Evolutionary conservation across 768 basidiomycete species (phyloP).

Genomic region (Pulveroboletus ravenelii): DNA sequence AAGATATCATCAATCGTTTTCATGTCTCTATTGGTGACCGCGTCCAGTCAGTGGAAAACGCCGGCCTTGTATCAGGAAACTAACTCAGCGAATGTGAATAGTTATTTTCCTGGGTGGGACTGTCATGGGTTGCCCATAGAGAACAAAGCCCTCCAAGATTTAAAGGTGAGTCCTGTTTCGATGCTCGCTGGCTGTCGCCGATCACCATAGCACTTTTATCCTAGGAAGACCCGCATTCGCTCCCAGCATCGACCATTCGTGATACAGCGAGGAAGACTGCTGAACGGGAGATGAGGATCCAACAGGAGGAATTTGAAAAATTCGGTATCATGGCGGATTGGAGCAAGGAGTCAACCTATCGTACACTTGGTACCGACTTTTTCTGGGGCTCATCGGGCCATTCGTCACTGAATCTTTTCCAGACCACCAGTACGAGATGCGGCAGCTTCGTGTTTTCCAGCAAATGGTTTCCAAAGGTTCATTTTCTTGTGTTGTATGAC

Average conservation of each 20-base stretch:
- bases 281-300: slow-evolving; percentile 63
- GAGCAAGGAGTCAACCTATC: slow-evolving; percentile 66
- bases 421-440: slow-evolving; percentile 87
- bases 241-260: slow-evolving; percentile 63
- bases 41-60: slow-evolving; percentile 63
- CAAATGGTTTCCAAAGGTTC: slow-evolving; percentile 83
- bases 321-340: slow-evolving; percentile 94
- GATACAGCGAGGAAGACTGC: slow-evolving; percentile 69
- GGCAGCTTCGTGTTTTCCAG: slow-evolving; percentile 81
- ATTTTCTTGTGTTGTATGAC: background rate
- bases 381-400: background rate
- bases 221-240: slow-evolving; percentile 51
- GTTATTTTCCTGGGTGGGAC: slow-evolving; percentile 96
- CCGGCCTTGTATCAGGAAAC: background rate
- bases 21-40: slow-evolving; percentile 71
- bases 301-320: slow-evolving; percentile 73
- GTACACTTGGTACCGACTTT: slow-evolving; percentile 65
- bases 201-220: background rate
- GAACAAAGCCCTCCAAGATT: slow-evolving; percentile 79
- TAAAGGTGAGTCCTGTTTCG: slow-evolving; percentile 48
- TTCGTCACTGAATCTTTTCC: background rate
- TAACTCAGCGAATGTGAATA: slow-evolving; percentile 28
- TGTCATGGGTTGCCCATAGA: slow-evolving; percentile 98
- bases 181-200: background rate
- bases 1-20: slow-evolving; percentile 92